Base-by-base conservation (phyloP, 2,329 filamentous ascomycete species). In the Beauveria pseudobassiana region DNA sequence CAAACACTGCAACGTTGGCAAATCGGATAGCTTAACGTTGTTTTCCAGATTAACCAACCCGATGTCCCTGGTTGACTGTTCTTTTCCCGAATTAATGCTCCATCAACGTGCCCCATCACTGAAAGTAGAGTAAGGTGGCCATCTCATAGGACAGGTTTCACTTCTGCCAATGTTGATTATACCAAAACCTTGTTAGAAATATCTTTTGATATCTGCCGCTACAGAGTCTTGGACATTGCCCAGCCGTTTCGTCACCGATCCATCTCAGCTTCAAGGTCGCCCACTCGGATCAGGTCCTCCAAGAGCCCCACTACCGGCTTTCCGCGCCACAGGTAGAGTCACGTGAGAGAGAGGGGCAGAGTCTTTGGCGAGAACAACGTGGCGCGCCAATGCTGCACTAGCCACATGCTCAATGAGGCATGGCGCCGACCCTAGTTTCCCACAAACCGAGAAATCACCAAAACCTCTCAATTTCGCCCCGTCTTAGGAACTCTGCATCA, bases 401-500 rank as follows among this genome's bases (percentile, higher is more conserved):
- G 67, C 69, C 71, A 69, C 67, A 67, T 49, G 63, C 62, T 69
- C 64, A 69, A 74, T 73, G 67, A 69, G 70, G 69, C 65, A 66
- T 70, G 67, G 69, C 67, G 69, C 69, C 68, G 71, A 75, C 75
- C 74, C 74, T 75, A 74, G 69, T 68, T 71, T 70, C 75, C 74
- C 75, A 77, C 75, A 77, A 77, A 76, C 70, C 71, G 69, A 75
- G 74, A 76, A 76, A 74, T 74, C 71, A 73, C 70, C 73, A 76
- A 76, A 75, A 73, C 72, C 69, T 70, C 70, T 69, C 71, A 76
- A 76, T 75, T 76, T 73, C 69, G 63, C 67, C 65, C 67, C 64
- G 65, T 67, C 67, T 68, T 68, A 64, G 70, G 69, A 73, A 73
- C 71, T 74, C 73, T 68, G 70, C 74, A 76, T 77, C 73, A 74